These are phyloP conservation scores for Aspergillus brasiliensis DNA, from an alignment of 2,329 filamentous ascomycete species.

Conservation along the genomic window DNA sequence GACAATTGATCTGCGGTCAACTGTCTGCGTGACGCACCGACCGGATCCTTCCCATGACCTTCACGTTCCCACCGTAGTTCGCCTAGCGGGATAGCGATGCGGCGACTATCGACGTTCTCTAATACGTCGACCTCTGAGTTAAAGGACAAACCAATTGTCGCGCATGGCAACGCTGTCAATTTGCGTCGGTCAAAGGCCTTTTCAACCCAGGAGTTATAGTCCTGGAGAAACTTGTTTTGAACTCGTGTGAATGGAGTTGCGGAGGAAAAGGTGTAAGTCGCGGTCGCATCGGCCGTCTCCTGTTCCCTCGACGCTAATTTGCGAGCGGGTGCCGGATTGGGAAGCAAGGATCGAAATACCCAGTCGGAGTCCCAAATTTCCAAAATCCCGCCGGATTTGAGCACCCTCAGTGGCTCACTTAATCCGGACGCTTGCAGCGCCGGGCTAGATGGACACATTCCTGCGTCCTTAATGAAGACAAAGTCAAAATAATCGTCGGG, in stretches of 20 bases:
- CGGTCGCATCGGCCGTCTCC: constrained; percentile 66
- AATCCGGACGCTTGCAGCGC: constrained; percentile 57
- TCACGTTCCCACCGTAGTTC: constrained; percentile 87
- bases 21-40: constrained; percentile 45
- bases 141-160: constrained; percentile 72
- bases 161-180: constrained; percentile 75
- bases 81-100: constrained; percentile 82
- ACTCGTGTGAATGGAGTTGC: constrained; percentile 80
- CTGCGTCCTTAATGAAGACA: constrained; percentile 83
- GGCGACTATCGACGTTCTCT: constrained; percentile 68
- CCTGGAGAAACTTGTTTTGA: constrained; percentile 77
- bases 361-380: constrained; percentile 92
- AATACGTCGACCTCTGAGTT: constrained; percentile 77
- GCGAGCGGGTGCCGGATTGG: constrained; percentile 67
- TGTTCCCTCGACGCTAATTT: constrained; percentile 63
- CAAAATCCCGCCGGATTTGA: constrained; percentile 75
- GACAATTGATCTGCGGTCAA: constrained; percentile 71
- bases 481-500: constrained; percentile 80
- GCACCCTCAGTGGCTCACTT: constrained; percentile 75
- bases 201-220: constrained; percentile 81
- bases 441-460: constrained; percentile 64
- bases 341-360: constrained; percentile 77
- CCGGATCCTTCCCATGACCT: constrained; percentile 40
- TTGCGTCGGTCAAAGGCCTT: constrained; percentile 72
- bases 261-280: constrained; percentile 78